phyloP scores from a whole-genome alignment of 73 alveolate species.

The Tetrahymena borealis region DNA sequence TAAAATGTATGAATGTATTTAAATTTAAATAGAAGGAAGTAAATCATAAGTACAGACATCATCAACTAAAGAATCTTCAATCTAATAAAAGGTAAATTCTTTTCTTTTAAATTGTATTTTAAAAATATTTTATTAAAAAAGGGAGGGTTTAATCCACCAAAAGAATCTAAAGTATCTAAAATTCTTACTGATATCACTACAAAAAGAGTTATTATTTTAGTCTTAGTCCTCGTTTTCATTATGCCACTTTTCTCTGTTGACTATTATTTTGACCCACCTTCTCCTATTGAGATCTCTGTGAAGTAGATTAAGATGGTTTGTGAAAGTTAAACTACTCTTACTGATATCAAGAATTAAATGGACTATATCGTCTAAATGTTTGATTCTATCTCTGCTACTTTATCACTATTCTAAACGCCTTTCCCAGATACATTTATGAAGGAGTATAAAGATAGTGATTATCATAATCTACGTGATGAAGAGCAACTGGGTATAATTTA shows the following conservation, averaged over 20 bases:
- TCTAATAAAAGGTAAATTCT: not conserved
- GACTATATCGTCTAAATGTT: not conserved
- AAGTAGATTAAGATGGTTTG: conserved; percentile 10
- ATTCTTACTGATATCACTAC: conserved; percentile 50
- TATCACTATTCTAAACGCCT: not conserved
- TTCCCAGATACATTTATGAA: not conserved
- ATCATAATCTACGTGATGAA: not conserved
- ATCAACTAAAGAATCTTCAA: not conserved
- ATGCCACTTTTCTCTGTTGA: conserved; percentile 48
- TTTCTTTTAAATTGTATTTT: not conserved
- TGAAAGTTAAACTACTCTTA: not conserved
- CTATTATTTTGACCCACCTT: conserved; percentile 33
- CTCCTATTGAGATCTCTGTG: conserved; percentile 20
- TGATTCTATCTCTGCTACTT: not conserved
- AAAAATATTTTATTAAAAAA: not conserved
- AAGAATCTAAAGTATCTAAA: conserved; percentile 55
- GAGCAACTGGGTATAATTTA: not conserved
- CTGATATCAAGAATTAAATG: not conserved
- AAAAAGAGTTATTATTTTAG: conserved; percentile 52
- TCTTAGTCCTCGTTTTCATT: conserved; percentile 37
- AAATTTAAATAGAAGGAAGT: not conserved
- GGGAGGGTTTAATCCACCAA: conserved; percentile 12
- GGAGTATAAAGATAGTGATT: not conserved
- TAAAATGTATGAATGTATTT: too few species aligned
- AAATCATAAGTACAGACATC: not conserved